Evolutionary conservation across 345 rosid species (phyloP).

Genomic region (Pistacia integerrima): DNA sequence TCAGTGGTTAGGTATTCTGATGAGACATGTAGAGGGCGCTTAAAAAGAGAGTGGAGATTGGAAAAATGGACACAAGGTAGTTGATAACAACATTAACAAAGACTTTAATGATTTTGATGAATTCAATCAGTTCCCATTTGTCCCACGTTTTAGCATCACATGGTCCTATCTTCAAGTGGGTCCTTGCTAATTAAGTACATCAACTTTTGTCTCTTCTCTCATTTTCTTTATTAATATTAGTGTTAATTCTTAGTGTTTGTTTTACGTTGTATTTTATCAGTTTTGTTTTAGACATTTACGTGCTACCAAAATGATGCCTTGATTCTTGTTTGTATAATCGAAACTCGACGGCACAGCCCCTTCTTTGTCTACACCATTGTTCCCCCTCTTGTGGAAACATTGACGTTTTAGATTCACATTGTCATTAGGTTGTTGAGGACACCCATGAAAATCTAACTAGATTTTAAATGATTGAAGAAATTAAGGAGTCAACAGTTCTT

Average conservation of each 20-base stretch:
- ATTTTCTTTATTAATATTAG: not conserved
- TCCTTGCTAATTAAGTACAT: not conserved
- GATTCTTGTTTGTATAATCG: conserved; percentile 11
- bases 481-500: too few species aligned
- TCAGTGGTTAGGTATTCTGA: too few species aligned
- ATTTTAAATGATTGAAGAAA: not conserved
- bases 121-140: conserved; percentile 20
- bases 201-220: not conserved
- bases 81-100: conserved; percentile 7
- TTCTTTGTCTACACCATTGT: conserved; percentile 3
- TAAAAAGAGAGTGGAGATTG: conserved; percentile 26
- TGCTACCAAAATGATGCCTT: conserved; percentile 27
- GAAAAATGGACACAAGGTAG: conserved; percentile 10
- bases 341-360: not conserved
- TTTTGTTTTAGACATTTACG: conserved; percentile 19
- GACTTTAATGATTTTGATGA: not conserved
- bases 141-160: conserved; percentile 18
- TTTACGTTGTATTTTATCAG: not conserved
- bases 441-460: too few species aligned
- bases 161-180: conserved; percentile 16
- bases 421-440: not conserved
- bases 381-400: not conserved
- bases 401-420: not conserved
- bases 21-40: not conserved
- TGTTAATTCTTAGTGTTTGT: not conserved